phyloP scores from a whole-genome alignment of 495 filamentous ascomycete genomes.

The Rostrohypoxylon terebratum region DNA sequence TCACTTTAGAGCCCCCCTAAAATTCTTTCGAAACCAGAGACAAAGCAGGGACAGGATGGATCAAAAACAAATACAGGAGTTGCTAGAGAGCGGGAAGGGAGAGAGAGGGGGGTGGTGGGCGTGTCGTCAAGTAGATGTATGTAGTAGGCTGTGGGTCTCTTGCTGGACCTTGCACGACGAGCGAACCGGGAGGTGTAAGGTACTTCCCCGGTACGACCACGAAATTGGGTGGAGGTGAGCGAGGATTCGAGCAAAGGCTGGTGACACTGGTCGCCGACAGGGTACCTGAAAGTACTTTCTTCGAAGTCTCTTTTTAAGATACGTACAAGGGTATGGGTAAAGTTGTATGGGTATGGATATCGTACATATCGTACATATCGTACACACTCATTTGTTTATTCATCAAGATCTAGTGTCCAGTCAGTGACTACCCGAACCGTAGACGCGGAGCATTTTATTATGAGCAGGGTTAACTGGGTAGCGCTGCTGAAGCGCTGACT shows the following conservation, averaged over 20 bases:
- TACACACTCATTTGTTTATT: constrained; percentile 35
- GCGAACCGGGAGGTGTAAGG: constrained; percentile 49
- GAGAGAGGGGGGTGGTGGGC: constrained; percentile 51
- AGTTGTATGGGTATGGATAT: neutral
- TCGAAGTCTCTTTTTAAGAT: neutral
- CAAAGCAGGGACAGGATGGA: constrained; percentile 52
- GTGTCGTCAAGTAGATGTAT: constrained; percentile 49
- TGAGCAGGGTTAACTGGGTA: constrained; percentile 30
- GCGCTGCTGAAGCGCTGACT: constrained; percentile 36
- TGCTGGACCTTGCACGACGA: constrained; percentile 43
- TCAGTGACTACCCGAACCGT: constrained; percentile 36
- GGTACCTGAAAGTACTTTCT: constrained; percentile 41
- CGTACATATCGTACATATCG: neutral
- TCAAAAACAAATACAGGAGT: constrained; percentile 51
- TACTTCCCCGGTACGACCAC: constrained; percentile 49
- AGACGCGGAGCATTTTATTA: constrained; percentile 38
- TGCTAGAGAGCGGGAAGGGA: constrained; percentile 52
- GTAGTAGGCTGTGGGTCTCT: constrained; percentile 40
- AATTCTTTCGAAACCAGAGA: constrained; percentile 51
- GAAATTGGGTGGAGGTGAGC: constrained; percentile 48
- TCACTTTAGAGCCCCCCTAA: constrained; percentile 44
- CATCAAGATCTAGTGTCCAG: constrained; percentile 38
- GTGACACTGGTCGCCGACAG: constrained; percentile 49
- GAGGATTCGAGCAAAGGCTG: constrained; percentile 44
- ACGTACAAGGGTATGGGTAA: neutral